Base-by-base conservation (phyloP, 2,329 filamentous ascomycete species). In the Pseudogymnoascus destructans region DNA sequence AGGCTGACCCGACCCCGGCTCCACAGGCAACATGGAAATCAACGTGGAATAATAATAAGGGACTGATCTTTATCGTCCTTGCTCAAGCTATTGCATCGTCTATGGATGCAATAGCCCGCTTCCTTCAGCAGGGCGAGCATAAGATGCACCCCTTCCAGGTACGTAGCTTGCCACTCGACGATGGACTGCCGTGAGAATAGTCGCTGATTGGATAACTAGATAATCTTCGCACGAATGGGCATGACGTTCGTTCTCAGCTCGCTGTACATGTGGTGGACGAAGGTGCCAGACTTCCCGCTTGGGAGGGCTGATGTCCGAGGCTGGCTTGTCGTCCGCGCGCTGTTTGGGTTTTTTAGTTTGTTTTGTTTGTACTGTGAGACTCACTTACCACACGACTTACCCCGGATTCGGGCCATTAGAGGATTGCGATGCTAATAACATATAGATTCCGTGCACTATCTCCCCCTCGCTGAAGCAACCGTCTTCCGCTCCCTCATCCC, bases 401-500 rank as follows among this genome's bases (percentile, higher is more conserved):
- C 32, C 10, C n/a, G 2, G 8, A 11, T 52, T 30, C 8, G 9
- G 23, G 9, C 1, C 7, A 17, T 30, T 15, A 5, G 25, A 27
- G 46, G 5, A 9, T 8, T 1, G n/a, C n/a, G 5, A 30, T 30
- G n/a, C 46, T 52, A 5, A 52, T 33, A 36, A 6, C 11, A 3
- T 17, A 5, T 21, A 69, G 67, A 68, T 55, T 68, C 67, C 1
- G 64, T 69, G 59, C 79, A 88, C 66, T 95, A 95, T 65, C 79
- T 95, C 1, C 87, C 89, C 0, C 78, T 95, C 1, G 86, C 89
- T 10, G 91, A 96, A 70, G 88, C 90, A 1, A 95, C 89, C 0
- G 90, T 95, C 23, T 85, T 96, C 59, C 91, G 89, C 5, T 96
- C 95, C 68, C 77, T 96, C 3, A 81, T 86, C 0, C 91, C 91